Evolutionary conservation across 2,329 filamentous ascomycete genomes (phyloP).

Genomic region (Drechslera avenae): DNA sequence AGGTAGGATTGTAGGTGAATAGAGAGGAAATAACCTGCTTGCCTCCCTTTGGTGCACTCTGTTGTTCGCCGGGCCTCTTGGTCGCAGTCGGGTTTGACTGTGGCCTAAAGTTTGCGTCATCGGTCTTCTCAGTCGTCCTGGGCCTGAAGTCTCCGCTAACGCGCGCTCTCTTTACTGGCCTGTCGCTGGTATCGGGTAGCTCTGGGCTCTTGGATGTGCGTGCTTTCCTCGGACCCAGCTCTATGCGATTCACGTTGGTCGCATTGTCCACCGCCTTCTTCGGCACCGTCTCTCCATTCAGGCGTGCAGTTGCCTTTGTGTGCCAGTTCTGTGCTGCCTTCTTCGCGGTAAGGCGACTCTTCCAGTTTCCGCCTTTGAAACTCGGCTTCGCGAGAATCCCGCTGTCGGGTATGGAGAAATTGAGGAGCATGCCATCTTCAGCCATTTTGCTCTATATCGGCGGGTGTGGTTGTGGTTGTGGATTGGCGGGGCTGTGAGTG

Average conservation of each 20-base stretch:
- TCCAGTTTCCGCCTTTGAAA: slow-evolving; percentile 92
- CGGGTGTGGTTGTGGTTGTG: slow-evolving; percentile 3
- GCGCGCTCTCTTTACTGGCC: slow-evolving; percentile 43
- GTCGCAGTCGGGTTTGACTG: slow-evolving; percentile 34
- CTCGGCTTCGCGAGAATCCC: slow-evolving; percentile 65
- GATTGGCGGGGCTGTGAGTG: slow-evolving; percentile 8
- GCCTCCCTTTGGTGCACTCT: slow-evolving; percentile 48
- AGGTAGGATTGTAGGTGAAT: slow-evolving; percentile 85
- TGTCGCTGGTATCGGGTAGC: slow-evolving; percentile 21
- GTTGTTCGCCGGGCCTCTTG: slow-evolving; percentile 41
- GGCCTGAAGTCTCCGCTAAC: slow-evolving; percentile 49
- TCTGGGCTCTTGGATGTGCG: slow-evolving; percentile 25
- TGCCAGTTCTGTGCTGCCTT: slow-evolving; percentile 64
- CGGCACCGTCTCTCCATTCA: slow-evolving; percentile 35
- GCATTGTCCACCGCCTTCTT: slow-evolving; percentile 28
- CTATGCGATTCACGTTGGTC: slow-evolving; percentile 39
- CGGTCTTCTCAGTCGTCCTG: slow-evolving; percentile 23
- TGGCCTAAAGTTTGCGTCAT: slow-evolving; percentile 34
- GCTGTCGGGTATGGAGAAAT: slow-evolving; percentile 78
- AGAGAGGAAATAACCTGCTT: slow-evolving; percentile 83
- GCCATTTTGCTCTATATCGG: slow-evolving; percentile 65
- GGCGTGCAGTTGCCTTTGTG: slow-evolving; percentile 48
- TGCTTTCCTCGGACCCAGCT: slow-evolving; percentile 31
- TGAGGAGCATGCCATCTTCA: slow-evolving; percentile 93
- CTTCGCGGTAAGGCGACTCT: slow-evolving; percentile 81